A percentile compares a stretch with the other conserved stretches of the same genome.
Conservation (phyloP, 2,329 filamentous ascomycete genomes). For the Verticillium klebahnii region DNA sequence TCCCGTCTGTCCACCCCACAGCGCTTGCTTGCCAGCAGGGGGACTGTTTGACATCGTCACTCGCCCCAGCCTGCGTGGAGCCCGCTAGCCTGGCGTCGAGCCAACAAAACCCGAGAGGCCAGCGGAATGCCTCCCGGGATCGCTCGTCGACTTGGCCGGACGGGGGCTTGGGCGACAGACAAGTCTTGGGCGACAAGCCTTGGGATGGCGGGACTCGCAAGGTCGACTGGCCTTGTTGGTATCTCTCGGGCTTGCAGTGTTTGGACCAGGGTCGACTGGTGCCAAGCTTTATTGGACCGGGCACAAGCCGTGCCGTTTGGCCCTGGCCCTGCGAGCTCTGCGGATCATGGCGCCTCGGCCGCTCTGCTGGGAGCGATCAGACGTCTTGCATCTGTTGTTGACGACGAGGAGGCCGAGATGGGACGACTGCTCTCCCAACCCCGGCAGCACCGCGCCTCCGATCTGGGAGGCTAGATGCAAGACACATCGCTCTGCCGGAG, state of each 20-base stretch:
- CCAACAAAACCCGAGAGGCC: not conserved
- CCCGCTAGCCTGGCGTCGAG: not conserved
- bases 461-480: not conserved
- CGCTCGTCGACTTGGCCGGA: constrained; percentile 1
- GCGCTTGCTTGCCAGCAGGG: not conserved
- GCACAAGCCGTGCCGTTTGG: constrained; percentile 11
- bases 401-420: constrained; percentile 1
- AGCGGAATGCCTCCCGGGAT: constrained; percentile 1
- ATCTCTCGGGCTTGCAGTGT: constrained; percentile 4
- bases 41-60: not conserved
- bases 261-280: constrained; percentile 8
- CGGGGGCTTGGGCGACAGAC: constrained; percentile 4
- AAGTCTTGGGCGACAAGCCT: constrained; percentile 5
- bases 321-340: constrained; percentile 4
- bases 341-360: constrained; percentile 10
- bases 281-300: constrained; percentile 9
- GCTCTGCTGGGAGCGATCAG: constrained; percentile 9
- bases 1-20: not conserved
- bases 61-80: not conserved
- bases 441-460: not conserved
- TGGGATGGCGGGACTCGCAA: not conserved
- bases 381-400: constrained; percentile 4
- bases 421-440: not conserved
- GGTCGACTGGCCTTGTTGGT: not conserved
- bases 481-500: not conserved